Base-by-base conservation (phyloP, 2,329 filamentous ascomycete genomes). In the Talaromyces islandicus region DNA sequence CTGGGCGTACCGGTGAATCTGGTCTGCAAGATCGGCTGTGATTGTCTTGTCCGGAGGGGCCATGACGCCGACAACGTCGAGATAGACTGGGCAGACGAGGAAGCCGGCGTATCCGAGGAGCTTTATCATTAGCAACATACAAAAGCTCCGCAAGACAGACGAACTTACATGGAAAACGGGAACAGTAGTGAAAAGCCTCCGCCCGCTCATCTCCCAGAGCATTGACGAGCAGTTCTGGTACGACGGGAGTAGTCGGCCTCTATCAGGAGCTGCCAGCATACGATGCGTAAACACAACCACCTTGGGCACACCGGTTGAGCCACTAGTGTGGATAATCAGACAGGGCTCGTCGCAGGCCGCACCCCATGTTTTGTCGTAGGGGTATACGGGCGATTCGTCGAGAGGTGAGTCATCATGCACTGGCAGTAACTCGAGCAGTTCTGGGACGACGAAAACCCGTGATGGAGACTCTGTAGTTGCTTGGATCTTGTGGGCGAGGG, bases 321-420 rank as follows among this genome's bases (percentile, higher is more conserved):
- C 69, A 2, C 67, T 69, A 3, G 68, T 70, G 43, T 70, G 68
- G 24, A 67, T 66, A 1, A 69, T 65, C 51, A 71, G 51, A 64
- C 69, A 70, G 1, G 69, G 68, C 53, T 71, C 67, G 14, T 66
- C 57, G 55, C 64, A 66, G 7, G 63, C 67, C 38, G 69, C 67
- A 19, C 64, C 64, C 67, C 66, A 71, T 5, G 67, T 62, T 56
- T 67, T 69, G 11, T 57, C 54, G 48, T 70, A 71, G 4, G 58
- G 57, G 21, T 62, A 59, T 3, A 30, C 35, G 17, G 35, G 35
- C 14, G 35, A 38, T 12, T 38, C 17, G 7, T 38, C 14, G 14
- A n/a, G 35, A 38, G 35, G 9, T 5, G 30, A 25, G 38, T 54
- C 48, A 2, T 32, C 27, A 1, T 54, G 60, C 3, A 65, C 63